phyloP scores from a whole-genome alignment of 768 basidiomycete species.

The Auricularia heimuer region DNA sequence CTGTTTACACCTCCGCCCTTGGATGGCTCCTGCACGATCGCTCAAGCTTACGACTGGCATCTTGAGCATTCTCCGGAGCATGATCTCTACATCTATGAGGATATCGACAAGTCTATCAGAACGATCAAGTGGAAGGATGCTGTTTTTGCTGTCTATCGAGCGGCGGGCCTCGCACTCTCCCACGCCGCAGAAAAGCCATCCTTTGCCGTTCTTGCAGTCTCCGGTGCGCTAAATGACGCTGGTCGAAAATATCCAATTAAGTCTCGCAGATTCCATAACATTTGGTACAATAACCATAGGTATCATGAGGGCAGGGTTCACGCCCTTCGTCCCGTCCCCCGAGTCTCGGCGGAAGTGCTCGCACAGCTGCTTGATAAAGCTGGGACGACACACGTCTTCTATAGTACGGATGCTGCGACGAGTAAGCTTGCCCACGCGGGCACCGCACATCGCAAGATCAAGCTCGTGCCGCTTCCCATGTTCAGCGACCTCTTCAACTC shows the following conservation, averaged over 20 bases:
- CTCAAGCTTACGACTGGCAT: constrained; percentile 28
- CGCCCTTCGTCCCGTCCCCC: constrained; percentile 27
- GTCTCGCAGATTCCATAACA: constrained; percentile 20
- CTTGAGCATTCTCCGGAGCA: constrained; percentile 20
- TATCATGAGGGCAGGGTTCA: constrained; percentile 12
- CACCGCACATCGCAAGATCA: not conserved
- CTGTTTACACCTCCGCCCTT: constrained; percentile 27
- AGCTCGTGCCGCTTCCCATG: constrained; percentile 10
- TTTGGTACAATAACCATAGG: constrained; percentile 7
- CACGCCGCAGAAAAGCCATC: not conserved
- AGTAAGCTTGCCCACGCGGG: not conserved
- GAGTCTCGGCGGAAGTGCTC: constrained; percentile 38
- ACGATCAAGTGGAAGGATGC: not conserved
- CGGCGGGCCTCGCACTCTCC: not conserved
- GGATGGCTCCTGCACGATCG: constrained; percentile 24
- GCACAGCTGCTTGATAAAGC: constrained; percentile 34
- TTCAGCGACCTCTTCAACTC: constrained; percentile 16
- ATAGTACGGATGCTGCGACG: not conserved
- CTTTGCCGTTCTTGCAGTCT: constrained; percentile 9
- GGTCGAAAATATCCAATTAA: too few relatives aligned
- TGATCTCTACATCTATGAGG: constrained; percentile 12
- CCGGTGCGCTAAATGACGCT: constrained; percentile 7
- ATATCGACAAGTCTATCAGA: not conserved
- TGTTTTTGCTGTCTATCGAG: not conserved
- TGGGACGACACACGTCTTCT: constrained; percentile 20